Evolutionary conservation across 768 basidiomycete genomes (phyloP).

Genomic region (Phlegmacium glaucopus): DNA sequence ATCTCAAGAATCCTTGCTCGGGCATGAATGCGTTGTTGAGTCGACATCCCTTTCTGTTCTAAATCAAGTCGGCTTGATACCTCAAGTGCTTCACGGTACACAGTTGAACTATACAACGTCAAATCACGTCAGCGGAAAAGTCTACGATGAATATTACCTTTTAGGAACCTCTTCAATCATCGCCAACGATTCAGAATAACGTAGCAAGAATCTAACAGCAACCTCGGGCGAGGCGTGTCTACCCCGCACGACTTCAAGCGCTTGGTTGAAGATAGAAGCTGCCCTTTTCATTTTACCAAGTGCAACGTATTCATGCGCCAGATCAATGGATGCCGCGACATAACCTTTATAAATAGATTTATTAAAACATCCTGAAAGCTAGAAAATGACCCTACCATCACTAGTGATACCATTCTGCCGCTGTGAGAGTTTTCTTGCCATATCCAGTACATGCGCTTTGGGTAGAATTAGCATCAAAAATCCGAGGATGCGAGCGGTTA

Average conservation of each 20-base stretch:
- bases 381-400: conserved; percentile 38
- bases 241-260: conserved; percentile 42
- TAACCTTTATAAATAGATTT: conserved; percentile 42
- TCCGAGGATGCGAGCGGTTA: conserved; percentile 60
- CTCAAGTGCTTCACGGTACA: conserved; percentile 59
- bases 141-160: conserved; percentile 40
- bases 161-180: conserved; percentile 52
- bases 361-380: neutral
- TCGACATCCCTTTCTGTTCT: conserved; percentile 47
- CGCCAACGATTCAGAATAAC: conserved; percentile 65
- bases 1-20: conserved; percentile 62
- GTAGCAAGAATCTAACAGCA: conserved; percentile 52
- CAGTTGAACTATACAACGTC: conserved; percentile 32
- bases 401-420: conserved; percentile 35
- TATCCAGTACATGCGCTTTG: conserved; percentile 65
- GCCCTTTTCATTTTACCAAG: conserved; percentile 77
- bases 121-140: neutral
- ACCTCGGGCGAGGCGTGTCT: conserved; percentile 48
- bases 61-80: conserved; percentile 38
- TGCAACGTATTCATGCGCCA: conserved; percentile 76
- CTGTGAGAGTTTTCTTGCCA: conserved; percentile 60
- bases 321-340: conserved; percentile 58
- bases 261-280: conserved; percentile 56
- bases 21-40: conserved; percentile 52
- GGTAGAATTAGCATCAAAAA: conserved; percentile 62